Percentiles rank a stretch among this genome's conserved stretches.
Evolutionary conservation across 805 yeast species (phyloP).

Genomic region (Grigorovia yakushimaensis): DNA sequence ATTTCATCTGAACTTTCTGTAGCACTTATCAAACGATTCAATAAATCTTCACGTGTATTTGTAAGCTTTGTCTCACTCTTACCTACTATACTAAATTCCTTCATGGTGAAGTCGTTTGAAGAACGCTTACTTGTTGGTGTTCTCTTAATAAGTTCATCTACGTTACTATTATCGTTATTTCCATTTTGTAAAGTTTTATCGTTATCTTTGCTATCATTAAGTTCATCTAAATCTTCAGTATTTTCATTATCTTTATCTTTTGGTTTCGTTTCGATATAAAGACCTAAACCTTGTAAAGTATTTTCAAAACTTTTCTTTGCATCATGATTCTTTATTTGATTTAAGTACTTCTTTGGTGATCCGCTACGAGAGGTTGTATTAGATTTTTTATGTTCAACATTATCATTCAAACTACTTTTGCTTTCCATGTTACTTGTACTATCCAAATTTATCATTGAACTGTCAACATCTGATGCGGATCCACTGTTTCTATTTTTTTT

Average conservation of each 20-base stretch:
- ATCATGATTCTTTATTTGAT: slow-evolving; percentile 5
- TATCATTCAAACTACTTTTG: slow-evolving; percentile 4
- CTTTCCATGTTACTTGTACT: not conserved
- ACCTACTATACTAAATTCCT: too few relatives aligned
- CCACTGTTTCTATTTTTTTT: not conserved
- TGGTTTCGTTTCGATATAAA: slow-evolving; percentile 5
- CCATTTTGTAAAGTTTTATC: not conserved
- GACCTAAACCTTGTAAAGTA: slow-evolving; percentile 20
- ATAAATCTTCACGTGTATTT: not conserved
- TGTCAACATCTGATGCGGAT: not conserved
- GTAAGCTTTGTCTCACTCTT: not conserved
- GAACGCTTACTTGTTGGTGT: not conserved
- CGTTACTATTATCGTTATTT: too few relatives aligned
- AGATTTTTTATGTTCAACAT: not conserved
- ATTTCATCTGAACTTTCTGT: not conserved
- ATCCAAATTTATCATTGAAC: slow-evolving; percentile 4
- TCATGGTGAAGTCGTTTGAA: not conserved
- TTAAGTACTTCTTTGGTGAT: not conserved
- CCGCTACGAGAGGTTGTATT: not conserved
- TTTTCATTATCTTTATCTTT: not conserved
- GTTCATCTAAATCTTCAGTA: not conserved
- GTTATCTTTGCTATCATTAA: not conserved
- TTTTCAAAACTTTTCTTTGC: slow-evolving; percentile 14
- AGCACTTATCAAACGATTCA: not conserved
- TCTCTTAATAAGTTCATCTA: not conserved